These are phyloP conservation scores for Chaetomium cochliodes DNA, from an alignment of 495 filamentous ascomycete species.

Conservation along the genomic window DNA sequence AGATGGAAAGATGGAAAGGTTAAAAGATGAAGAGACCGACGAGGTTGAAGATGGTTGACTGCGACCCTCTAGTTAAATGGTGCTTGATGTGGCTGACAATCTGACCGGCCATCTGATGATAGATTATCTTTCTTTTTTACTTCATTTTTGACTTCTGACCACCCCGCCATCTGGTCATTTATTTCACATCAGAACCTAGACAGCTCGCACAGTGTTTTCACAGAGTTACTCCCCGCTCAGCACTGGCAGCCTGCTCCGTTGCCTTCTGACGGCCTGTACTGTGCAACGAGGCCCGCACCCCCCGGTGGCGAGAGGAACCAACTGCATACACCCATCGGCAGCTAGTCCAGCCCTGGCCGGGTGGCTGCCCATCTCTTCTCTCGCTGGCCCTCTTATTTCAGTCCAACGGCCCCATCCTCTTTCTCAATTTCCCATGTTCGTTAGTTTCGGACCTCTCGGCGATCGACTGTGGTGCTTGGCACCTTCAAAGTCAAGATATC, in stretches of 20 bases:
- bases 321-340: conserved; percentile 22
- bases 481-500: conserved; percentile 13
- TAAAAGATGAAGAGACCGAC: neutral
- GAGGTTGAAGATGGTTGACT: no score
- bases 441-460: conserved; percentile 14
- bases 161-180: no score
- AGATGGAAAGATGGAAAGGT: neutral
- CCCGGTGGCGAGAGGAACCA: conserved; percentile 25
- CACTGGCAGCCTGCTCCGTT: neutral
- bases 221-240: no score
- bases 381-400: conserved; percentile 3
- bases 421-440: conserved; percentile 14
- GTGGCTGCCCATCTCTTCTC: conserved; percentile 21
- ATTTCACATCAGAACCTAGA: no score
- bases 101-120: neutral
- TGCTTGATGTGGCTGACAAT: no score
- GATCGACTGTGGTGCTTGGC: conserved; percentile 22
- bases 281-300: conserved; percentile 22
- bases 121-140: neutral
- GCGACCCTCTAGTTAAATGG: no score
- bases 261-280: conserved; percentile 4
- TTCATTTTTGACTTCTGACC: no score
- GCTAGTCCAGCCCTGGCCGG: conserved; percentile 6
- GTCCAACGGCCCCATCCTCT: conserved; percentile 4
- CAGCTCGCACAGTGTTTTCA: no score